A percentile compares a stretch with the other conserved stretches of the same genome.
Conservation (phyloP, 208 protist species). For the Porcisia hertigi region DNA sequence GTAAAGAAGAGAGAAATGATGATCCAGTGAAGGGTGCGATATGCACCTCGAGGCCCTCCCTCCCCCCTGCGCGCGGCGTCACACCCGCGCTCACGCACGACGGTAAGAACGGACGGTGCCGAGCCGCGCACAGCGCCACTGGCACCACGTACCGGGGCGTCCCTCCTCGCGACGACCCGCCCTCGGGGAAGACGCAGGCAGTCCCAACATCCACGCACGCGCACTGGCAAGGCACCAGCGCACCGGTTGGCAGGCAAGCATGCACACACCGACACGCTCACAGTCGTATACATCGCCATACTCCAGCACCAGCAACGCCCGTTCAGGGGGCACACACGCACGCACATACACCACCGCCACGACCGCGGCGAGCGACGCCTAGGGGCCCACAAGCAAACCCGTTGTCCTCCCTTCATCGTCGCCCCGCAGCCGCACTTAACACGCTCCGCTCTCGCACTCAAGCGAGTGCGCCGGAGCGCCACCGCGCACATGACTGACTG, state of each 20-base stretch:
- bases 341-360: conserved; percentile 23
- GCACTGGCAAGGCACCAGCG: conserved; percentile 10
- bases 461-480: conserved; percentile 5
- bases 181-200: conserved; percentile 14
- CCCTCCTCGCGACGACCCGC: conserved; percentile 10
- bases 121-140: conserved; percentile 28
- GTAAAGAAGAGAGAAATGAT: conserved; percentile 25
- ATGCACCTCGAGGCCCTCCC: conserved; percentile 6
- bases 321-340: too few relatives aligned
- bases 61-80: conserved; percentile 20
- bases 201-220: conserved; percentile 21
- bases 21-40: conserved; percentile 21
- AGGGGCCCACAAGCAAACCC: conserved; percentile 51
- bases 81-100: conserved; percentile 20
- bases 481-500: conserved; percentile 29
- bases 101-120: conserved; percentile 21
- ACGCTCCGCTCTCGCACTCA: neutral
- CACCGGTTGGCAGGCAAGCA: conserved; percentile 5
- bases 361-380: conserved; percentile 19
- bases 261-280: neutral
- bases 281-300: neutral
- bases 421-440: conserved; percentile 24
- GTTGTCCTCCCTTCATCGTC: conserved; percentile 28
- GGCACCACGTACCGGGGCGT: conserved; percentile 18
- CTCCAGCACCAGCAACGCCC: too few relatives aligned